Evolutionary conservation across 805 yeast species (phyloP).

Genomic region (Jamesozyma spencerorum): DNA sequence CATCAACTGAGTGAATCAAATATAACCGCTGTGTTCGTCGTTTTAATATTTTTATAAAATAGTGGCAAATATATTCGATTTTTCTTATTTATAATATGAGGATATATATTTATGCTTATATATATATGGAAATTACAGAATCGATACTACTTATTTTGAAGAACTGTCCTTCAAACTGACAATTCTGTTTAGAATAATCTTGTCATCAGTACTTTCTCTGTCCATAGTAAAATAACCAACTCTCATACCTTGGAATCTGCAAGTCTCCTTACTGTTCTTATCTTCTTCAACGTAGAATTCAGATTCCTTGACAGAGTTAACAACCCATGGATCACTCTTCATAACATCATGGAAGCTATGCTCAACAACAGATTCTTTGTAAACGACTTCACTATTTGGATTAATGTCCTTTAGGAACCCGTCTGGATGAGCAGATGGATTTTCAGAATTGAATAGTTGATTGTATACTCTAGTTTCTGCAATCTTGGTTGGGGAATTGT

Average conservation of each 20-base stretch:
- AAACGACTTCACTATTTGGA: slow-evolving; percentile 63
- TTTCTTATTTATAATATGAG: too few relatives aligned
- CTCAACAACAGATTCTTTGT: slow-evolving; percentile 64
- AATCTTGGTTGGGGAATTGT: slow-evolving; percentile 54
- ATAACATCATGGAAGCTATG: slow-evolving; percentile 62
- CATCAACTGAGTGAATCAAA: too few relatives aligned
- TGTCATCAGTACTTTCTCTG: slow-evolving; percentile 54
- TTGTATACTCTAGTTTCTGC: slow-evolving; percentile 80
- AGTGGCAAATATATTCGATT: too few relatives aligned
- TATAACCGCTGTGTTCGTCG: too few relatives aligned
- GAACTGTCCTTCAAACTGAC: slow-evolving; percentile 80
- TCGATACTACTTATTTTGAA: slow-evolving; percentile 28
- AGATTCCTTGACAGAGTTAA: slow-evolving; percentile 44
- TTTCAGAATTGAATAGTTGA: slow-evolving; percentile 81
- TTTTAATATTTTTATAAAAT: too few relatives aligned
- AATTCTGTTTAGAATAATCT: slow-evolving; percentile 74
- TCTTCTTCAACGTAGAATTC: slow-evolving; percentile 68
- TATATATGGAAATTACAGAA: too few relatives aligned
- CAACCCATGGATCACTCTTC: slow-evolving; percentile 65
- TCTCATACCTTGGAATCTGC: slow-evolving; percentile 94
- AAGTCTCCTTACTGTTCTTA: slow-evolving; percentile 58
- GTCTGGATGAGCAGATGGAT: slow-evolving; percentile 80
- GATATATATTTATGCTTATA: too few relatives aligned
- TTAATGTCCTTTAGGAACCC: slow-evolving; percentile 83
- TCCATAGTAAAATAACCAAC: slow-evolving; percentile 94